A percentile compares a stretch with the other conserved stretches of the same genome.
phyloP scores from a whole-genome alignment of 768 basidiomycete species.

The Suillus variegatus region DNA sequence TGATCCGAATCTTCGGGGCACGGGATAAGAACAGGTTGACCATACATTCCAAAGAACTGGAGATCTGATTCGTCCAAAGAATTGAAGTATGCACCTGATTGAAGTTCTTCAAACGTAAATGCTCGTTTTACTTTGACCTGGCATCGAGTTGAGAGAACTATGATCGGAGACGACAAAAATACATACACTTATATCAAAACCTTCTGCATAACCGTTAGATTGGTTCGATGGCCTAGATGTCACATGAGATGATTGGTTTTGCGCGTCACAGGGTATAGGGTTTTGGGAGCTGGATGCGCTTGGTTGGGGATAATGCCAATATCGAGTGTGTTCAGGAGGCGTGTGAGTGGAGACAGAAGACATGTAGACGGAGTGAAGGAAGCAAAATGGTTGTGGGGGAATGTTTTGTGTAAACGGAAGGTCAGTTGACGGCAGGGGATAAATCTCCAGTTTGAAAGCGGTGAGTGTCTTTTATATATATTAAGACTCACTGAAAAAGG shows the following conservation, averaged over 20 bases:
- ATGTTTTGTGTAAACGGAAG: background rate
- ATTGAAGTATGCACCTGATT: slow-evolving; percentile 32
- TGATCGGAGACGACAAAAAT: background rate
- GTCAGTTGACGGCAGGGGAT: slow-evolving; percentile 26
- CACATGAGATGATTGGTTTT: background rate
- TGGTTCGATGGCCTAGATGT: background rate
- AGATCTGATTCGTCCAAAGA: slow-evolving; percentile 34
- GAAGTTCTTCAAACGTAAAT: slow-evolving; percentile 36
- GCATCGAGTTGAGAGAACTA: background rate
- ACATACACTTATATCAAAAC: slow-evolving; percentile 27
- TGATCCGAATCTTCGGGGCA: slow-evolving; percentile 21
- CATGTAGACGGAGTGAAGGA: background rate
- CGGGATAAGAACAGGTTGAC: slow-evolving; percentile 34
- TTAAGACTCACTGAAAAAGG: slow-evolving; percentile 12
- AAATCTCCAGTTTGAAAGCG: slow-evolving; percentile 5
- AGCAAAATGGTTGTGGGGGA: background rate
- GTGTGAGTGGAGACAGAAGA: slow-evolving; percentile 11
- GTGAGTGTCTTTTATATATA: slow-evolving; percentile 30
- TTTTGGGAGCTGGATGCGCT: background rate
- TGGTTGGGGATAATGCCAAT: background rate
- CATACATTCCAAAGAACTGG: slow-evolving; percentile 33
- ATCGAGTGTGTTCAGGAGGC: background rate
- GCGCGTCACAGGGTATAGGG: background rate
- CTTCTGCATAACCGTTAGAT: slow-evolving; percentile 15
- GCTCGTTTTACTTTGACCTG: slow-evolving; percentile 27